Evolutionary conservation across 495 filamentous ascomycete genomes (phyloP).

Genomic region (Neurospora hispaniola): DNA sequence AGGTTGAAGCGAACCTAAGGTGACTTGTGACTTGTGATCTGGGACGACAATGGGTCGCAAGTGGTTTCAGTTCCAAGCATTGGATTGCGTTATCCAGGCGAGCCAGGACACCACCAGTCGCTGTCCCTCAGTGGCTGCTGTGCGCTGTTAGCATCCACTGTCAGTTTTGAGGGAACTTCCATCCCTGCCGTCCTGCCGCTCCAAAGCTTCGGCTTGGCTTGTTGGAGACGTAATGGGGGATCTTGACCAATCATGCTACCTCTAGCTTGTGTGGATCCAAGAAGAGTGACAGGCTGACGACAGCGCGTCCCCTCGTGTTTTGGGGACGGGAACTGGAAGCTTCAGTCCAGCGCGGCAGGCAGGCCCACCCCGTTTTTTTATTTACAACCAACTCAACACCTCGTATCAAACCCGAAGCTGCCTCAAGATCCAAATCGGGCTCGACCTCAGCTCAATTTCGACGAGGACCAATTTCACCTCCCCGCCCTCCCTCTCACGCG

Average conservation of each 20-base stretch:
- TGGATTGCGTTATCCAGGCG: neutral
- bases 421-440: neutral
- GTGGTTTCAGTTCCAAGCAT: neutral
- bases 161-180: neutral
- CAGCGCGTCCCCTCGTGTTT: neutral
- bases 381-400: neutral
- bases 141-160: neutral
- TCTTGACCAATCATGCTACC: neutral
- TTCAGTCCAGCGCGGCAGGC: neutral
- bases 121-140: neutral
- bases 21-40: neutral
- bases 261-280: neutral
- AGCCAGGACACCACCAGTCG: neutral
- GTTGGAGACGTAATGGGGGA: neutral
- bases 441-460: neutral
- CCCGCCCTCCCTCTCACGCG: neutral
- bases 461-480: neutral
- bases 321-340: neutral
- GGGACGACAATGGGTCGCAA: neutral
- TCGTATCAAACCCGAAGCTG: neutral
- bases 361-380: neutral
- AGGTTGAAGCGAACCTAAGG: neutral
- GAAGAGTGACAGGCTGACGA: neutral
- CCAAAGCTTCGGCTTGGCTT: neutral
- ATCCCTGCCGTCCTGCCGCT: neutral